A percentile compares a stretch with the other conserved stretches of the same genome.
These are phyloP conservation scores for Solanum dulcamara DNA, from an alignment of 257 asterid species.

Conservation along the genomic window DNA sequence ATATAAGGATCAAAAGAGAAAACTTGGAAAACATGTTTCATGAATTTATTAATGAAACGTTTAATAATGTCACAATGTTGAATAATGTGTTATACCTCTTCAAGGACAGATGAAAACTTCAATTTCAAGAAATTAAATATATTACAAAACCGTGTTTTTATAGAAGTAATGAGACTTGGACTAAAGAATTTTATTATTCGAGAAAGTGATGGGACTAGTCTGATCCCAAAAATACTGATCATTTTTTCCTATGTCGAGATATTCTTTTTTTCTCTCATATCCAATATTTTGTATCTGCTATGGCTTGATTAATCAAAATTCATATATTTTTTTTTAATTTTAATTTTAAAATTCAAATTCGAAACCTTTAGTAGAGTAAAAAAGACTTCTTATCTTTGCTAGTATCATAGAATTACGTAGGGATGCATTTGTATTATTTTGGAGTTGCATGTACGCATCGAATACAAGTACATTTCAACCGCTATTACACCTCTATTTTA, in stretches of 20 bases:
- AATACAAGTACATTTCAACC: too few relatives aligned
- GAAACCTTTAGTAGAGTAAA: not conserved
- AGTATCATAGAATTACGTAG: not conserved
- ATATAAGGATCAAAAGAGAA: not conserved
- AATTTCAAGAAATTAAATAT: not conserved
- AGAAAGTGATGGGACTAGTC: not conserved
- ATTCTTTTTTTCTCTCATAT: not conserved
- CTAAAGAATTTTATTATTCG: not conserved
- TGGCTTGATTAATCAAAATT: not conserved
- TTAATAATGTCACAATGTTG: too few relatives aligned
- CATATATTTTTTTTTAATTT: accelerated
- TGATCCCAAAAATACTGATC: not conserved
- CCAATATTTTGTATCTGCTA: not conserved
- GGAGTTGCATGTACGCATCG: too few relatives aligned
- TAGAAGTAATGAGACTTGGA: not conserved
- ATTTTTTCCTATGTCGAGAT: not conserved
- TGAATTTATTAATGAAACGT: not conserved
- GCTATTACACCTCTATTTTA: too few relatives aligned
- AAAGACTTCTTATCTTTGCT: not conserved
- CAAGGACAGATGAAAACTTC: not conserved
- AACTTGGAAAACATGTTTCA: not conserved
- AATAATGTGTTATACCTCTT: not conserved
- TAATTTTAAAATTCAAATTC: not conserved
- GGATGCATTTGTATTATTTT: too few relatives aligned
- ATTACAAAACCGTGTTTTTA: not conserved